Evolutionary conservation across 148 eudicot genomes (phyloP), one percentile per base, ranked within the genome.

Genomic region (Chenopodium suecicum): DNA sequence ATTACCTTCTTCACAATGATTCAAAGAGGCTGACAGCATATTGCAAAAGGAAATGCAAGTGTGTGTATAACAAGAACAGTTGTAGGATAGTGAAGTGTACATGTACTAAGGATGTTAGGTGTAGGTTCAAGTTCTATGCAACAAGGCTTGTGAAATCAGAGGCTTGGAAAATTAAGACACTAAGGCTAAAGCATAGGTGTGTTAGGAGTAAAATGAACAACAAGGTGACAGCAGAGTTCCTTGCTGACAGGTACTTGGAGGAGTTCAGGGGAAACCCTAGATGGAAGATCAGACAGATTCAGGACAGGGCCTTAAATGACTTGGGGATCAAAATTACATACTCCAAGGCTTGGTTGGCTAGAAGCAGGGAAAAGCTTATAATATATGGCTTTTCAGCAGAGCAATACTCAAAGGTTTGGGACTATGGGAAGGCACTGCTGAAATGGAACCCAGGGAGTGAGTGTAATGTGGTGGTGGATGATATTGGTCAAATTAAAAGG

Each of bases 381-480:
- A 31, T 76, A 2, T 9, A 60, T 76, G 70, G 70, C 0, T 13
- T 12, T 76, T 17, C 52, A 20, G 3, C 2, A 1, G 25, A 76
- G 4, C 67, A 76, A 63, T 76, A 62, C 14, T 48, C 31, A 1
- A 76, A 34, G 50, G 79, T 76, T 0, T 76, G 79, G 79, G 54
- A 63, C 7, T 37, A 37, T 37, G 7, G 41, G 41, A 37, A 37
- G 7, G 41, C 41, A 4, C 6, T 37, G 6, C 41, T 37, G 7
- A 37, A 37, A 37, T 37, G 41, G 41, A 37, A 37, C 41, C 41
- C 7, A 37, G 7, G 41, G 41, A 37, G 7, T 37, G 41, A 37
- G 41, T 4, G 41, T 6, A 37, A 37, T 37, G 41, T 37, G 41
- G 41, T 37, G 41, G 41, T 37, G 41, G 41, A 37, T 37, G 41